Conservation (phyloP, 2,329 filamentous ascomycete species). For the Hymenoscyphus albidus region DNA sequence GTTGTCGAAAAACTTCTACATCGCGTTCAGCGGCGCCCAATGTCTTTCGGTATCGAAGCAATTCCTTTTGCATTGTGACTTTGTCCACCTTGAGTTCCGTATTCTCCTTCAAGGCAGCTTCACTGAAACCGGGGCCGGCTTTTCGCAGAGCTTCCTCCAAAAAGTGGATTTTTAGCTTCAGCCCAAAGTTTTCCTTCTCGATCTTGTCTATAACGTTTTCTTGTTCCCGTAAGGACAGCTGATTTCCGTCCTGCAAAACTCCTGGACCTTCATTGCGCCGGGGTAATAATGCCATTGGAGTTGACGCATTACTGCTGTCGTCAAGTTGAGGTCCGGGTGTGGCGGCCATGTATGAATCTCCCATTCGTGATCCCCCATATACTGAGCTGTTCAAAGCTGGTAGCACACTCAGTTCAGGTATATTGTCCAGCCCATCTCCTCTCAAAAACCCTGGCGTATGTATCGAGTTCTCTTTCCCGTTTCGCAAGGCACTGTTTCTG, state of each 20-base stretch:
- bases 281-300: constrained; percentile 69
- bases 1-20: constrained; percentile 75
- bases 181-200: constrained; percentile 95
- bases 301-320: constrained; percentile 77
- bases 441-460: constrained; percentile 67
- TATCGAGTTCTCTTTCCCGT: constrained; percentile 57
- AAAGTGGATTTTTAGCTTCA: constrained; percentile 97
- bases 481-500: constrained; percentile 64
- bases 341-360: constrained; percentile 53
- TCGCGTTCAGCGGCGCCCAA: constrained; percentile 80
- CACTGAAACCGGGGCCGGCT: constrained; percentile 83
- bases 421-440: constrained; percentile 54
- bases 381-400: constrained; percentile 71
- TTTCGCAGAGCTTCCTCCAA: constrained; percentile 87
- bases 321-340: constrained; percentile 74
- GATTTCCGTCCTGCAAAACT: constrained; percentile 78
- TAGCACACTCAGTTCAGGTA: constrained; percentile 69
- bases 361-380: constrained; percentile 62
- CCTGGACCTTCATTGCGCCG: constrained; percentile 60
- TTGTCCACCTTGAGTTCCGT: constrained; percentile 93
- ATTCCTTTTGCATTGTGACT: constrained; percentile 82
- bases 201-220: constrained; percentile 94
- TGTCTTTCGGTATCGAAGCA: constrained; percentile 81
- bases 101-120: constrained; percentile 87
- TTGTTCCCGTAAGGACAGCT: constrained; percentile 88